Evolutionary conservation across 306 rosid species (phyloP).

Genomic region (Rosa multiflora): DNA sequence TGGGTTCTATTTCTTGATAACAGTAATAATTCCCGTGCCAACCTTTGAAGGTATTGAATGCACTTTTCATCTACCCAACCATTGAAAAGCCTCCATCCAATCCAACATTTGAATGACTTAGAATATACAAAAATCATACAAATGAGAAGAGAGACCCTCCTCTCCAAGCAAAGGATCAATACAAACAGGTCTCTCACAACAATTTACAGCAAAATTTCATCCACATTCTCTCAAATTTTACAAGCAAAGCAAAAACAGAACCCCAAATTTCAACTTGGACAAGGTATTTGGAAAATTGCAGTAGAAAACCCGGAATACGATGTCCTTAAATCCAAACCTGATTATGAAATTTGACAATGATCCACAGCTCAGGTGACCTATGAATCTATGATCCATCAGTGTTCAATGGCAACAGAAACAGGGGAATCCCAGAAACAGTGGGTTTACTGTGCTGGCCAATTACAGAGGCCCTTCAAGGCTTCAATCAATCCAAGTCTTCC

Average conservation of each 20-base stretch:
- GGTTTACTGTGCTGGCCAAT: too few relatives aligned
- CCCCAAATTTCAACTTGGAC: constrained; percentile 49
- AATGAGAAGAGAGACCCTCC: neutral
- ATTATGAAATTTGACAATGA: constrained; percentile 68
- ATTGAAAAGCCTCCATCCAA: too few relatives aligned
- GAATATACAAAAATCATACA: too few relatives aligned
- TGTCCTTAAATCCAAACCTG: constrained; percentile 44
- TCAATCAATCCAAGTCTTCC: too few relatives aligned
- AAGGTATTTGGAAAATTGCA: constrained; percentile 60
- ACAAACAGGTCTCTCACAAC: neutral
- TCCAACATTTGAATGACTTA: too few relatives aligned
- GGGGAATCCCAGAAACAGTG: constrained; percentile 46
- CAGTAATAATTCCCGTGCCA: too few relatives aligned
- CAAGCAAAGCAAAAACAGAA: neutral
- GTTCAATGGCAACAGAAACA: constrained; percentile 74
- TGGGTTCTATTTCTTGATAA: too few relatives aligned
- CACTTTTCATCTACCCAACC: too few relatives aligned
- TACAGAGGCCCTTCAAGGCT: constrained; percentile 26
- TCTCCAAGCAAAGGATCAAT: neutral
- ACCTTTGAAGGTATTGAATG: too few relatives aligned
- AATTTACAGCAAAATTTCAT: neutral
- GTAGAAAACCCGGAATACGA: constrained; percentile 63
- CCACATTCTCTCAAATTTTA: neutral
- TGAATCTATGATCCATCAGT: constrained; percentile 47
- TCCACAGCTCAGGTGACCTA: constrained; percentile 72